These are phyloP conservation scores for Salix viminalis DNA, from an alignment of 345 rosid species.

Conservation along the genomic window DNA sequence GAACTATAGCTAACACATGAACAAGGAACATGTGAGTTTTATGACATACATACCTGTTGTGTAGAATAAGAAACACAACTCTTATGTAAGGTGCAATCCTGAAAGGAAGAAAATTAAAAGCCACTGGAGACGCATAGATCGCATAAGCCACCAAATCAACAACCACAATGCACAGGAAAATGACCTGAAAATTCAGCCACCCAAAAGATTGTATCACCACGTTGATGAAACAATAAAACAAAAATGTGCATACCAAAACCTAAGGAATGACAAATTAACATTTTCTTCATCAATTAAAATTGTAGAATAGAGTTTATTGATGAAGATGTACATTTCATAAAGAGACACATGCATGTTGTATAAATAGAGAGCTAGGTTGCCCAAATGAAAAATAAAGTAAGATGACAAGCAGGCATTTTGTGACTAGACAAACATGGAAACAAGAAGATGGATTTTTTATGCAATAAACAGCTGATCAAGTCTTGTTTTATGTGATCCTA, in stretches of 20 bases:
- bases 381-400: not conserved
- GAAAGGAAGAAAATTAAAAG: conserved; percentile 61
- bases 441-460: not conserved
- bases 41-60: conserved; percentile 53
- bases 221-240: not conserved
- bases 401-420: not conserved
- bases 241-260: not conserved
- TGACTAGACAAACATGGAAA: not conserved
- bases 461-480: not conserved
- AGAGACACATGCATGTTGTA: no score
- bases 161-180: conserved; percentile 54
- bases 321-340: no score
- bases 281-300: not conserved
- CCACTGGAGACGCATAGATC: conserved; percentile 72
- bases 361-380: not conserved
- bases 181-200: conserved; percentile 54
- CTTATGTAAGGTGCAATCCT: conserved; percentile 86
- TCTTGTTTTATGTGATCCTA: not conserved
- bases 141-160: conserved; percentile 70
- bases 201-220: conserved; percentile 4
- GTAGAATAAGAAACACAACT: conserved; percentile 70
- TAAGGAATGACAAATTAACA: not conserved
- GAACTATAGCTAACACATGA: not conserved
- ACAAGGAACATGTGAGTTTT: not conserved
- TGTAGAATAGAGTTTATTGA: no score